Base-by-base conservation (phyloP, 1,284 basidiomycete species). In the Ustilago lituana region DNA sequence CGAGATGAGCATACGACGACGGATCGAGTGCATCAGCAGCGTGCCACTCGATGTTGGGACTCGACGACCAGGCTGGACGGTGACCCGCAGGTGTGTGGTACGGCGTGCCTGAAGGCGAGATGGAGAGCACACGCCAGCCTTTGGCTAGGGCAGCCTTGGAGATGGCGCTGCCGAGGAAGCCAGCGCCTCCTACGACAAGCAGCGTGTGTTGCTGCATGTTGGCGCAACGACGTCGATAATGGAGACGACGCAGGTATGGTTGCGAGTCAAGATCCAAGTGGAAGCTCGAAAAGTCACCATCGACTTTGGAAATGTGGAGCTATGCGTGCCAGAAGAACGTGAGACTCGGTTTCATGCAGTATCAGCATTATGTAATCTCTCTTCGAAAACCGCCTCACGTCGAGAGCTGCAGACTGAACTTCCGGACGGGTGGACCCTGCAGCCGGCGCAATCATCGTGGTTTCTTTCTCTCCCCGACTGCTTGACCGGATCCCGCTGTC, bases 81-180 rank as follows among this genome's bases (percentile, higher is more conserved):
- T 96, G 93, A 1, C 94, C 94, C 72, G 91, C 93, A 5, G 91
- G 89, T 8, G 93, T 93, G 60, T 84, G 86, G 83, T 91, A 97
- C 3, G 94, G 91, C 51, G 84, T 85, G 19, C 95, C 95, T 3
- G 92, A 93, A 12, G 90, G 90, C 82, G 93, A 94, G 77, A 97
- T 88, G 82, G 91, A 93, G 11, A 90, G 89, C 14, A 98, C 95
- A 57, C 90, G 86, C 85, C 93, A 89, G 1, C 94, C 94, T 54
- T 88, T 88, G 20, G 88, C 86, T 17, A 97, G 85, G 9, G 93
- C 94, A 15, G 89, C 87, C 81, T 88, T 91, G 84, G 93, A 96
- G 33, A 98, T 88, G 6, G 94, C 90, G 22, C 94, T 96, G 55
- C 95, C 94, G 70, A 97, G 88, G 84, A 95, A 97, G 12, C 94